phyloP scores from a whole-genome alignment of 805 yeast genomes.

The Cyberlindnera sargentensis region DNA sequence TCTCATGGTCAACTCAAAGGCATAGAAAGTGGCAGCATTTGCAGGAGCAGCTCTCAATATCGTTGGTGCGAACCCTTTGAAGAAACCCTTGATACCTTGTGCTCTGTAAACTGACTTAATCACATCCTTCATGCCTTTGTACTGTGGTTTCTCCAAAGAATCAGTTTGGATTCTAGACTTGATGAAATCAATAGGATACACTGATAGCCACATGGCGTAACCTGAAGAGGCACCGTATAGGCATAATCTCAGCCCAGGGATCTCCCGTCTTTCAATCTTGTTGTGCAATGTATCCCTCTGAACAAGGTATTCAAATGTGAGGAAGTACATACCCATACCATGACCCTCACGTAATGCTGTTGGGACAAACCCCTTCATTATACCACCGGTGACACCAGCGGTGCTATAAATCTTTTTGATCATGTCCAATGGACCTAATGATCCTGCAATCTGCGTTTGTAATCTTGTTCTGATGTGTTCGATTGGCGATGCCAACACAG shows the following conservation, averaged over 20 bases:
- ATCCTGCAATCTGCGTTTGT: conserved; percentile 75
- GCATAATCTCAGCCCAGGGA: conserved; percentile 86
- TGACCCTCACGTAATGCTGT: conserved; percentile 79
- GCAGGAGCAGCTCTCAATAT: conserved; percentile 97
- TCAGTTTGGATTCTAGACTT: conserved; percentile 86
- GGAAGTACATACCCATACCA: conserved; percentile 84
- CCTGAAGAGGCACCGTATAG: conserved; percentile 89
- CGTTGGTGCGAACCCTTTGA: conserved; percentile 89
- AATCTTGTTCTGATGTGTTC: conserved; percentile 92
- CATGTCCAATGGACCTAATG: conserved; percentile 70
- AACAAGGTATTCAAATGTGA: conserved; percentile 85
- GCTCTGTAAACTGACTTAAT: conserved; percentile 42
- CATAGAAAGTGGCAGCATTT: conserved; percentile 93
- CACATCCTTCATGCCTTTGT: conserved; percentile 54
- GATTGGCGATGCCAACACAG: conserved; percentile 85
- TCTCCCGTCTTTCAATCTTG: conserved; percentile 51
- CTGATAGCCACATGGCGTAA: conserved; percentile 73
- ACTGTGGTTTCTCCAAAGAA: conserved; percentile 50
- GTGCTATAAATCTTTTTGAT: conserved; percentile 46
- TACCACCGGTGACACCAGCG: conserved; percentile 46
- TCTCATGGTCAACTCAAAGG: conserved; percentile 88
- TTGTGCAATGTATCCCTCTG: conserved; percentile 50
- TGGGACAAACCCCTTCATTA: conserved; percentile 78
- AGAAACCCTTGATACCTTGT: conserved; percentile 73
- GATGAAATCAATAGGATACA: conserved; percentile 86